Evolutionary conservation across 495 filamentous ascomycete species (phyloP).

Genomic region (Clohesyomyces aquaticus): DNA sequence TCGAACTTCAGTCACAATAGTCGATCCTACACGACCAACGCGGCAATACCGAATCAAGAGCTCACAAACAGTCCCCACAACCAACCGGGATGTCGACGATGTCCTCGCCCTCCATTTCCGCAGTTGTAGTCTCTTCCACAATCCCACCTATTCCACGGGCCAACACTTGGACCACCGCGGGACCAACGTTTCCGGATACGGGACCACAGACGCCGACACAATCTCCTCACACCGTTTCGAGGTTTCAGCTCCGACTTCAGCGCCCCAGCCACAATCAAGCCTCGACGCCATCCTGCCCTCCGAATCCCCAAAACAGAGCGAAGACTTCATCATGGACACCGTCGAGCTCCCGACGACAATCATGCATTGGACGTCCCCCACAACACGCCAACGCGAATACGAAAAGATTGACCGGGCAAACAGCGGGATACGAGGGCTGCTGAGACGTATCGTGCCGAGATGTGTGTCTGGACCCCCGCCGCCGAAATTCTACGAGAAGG

Average conservation of each 20-base stretch:
- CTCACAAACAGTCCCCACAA: constrained; percentile 26
- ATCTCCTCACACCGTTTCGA: neutral
- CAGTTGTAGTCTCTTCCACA: constrained; percentile 38
- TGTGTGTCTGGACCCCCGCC: constrained; percentile 31
- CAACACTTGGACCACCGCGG: neutral
- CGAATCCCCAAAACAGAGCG: constrained; percentile 6
- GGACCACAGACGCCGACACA: neutral
- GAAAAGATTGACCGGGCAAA: constrained; percentile 32
- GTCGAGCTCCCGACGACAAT: constrained; percentile 20
- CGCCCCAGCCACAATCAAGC: neutral
- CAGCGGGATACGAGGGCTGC: constrained; percentile 26
- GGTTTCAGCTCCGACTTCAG: neutral
- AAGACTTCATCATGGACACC: constrained; percentile 7
- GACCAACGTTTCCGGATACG: constrained; percentile 22
- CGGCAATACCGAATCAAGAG: constrained; percentile 35
- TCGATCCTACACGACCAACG: constrained; percentile 29
- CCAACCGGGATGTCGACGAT: constrained; percentile 36
- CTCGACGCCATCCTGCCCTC: neutral
- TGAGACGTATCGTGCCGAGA: constrained; percentile 22
- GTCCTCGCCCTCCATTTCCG: constrained; percentile 38
- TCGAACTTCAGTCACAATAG: constrained; percentile 23
- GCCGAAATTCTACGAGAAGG: constrained; percentile 29
- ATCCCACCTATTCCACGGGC: constrained; percentile 10
- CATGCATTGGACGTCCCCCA: constrained; percentile 37
- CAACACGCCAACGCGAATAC: constrained; percentile 30